These are phyloP conservation scores for Talaromyces sp. DNA, from an alignment of 2,329 filamentous ascomycete species.

Conservation along the genomic window DNA sequence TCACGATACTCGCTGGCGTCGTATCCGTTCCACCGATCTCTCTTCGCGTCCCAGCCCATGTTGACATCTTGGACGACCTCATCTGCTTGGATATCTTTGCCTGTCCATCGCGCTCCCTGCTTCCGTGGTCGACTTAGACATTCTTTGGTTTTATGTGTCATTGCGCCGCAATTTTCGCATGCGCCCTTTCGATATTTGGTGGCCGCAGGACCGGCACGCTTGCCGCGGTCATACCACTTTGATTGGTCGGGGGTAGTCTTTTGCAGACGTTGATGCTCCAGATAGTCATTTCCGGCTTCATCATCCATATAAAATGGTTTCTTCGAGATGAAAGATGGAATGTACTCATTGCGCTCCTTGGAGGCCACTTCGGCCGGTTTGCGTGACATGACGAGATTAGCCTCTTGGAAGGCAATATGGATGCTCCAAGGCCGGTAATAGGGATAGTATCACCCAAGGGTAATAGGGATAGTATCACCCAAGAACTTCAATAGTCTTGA, in stretches of 20 bases:
- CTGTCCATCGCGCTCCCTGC: conserved; percentile 87
- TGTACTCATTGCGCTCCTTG: conserved; percentile 98
- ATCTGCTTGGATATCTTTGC: conserved; percentile 90
- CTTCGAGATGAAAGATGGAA: conserved; percentile 96
- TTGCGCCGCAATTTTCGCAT: conserved; percentile 96
- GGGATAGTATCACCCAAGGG: no score
- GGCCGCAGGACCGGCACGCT: conserved; percentile 79
- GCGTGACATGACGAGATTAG: conserved; percentile 41
- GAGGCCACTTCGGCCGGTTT: conserved; percentile 57
- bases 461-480: neutral
- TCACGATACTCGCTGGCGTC: conserved; percentile 81
- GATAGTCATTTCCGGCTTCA: conserved; percentile 78
- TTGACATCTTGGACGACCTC: conserved; percentile 83
- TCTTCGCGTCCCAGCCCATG: conserved; percentile 94
- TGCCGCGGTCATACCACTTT: conserved; percentile 91
- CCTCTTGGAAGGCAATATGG: neutral
- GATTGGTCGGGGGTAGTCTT: conserved; percentile 69
- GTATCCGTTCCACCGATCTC: conserved; percentile 98
- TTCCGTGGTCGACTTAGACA: conserved; percentile 88
- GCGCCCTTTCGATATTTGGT: conserved; percentile 98
- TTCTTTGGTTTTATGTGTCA: conserved; percentile 95
- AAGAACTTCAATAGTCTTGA: neutral
- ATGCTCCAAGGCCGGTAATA: no score
- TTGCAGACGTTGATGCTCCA: conserved; percentile 91
- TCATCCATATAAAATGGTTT: conserved; percentile 93